A percentile compares a stretch with the other conserved stretches of the same genome.
Conservation (phyloP, 768 basidiomycete genomes). For the Mycena amicta region DNA sequence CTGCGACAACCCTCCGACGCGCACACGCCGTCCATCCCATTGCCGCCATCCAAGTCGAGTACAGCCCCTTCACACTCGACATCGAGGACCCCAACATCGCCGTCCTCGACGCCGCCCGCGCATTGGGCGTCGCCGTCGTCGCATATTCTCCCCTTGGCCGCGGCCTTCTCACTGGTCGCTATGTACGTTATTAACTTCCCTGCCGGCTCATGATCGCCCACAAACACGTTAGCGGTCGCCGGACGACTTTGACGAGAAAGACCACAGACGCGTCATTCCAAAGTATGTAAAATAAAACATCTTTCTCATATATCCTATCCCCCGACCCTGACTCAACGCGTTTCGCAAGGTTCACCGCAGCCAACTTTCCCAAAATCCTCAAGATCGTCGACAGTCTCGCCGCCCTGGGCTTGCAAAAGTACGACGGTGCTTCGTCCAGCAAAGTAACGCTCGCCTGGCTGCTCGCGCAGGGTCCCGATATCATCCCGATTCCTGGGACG, state of each 20-base stretch:
- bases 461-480: slow-evolving; percentile 15
- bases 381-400: slow-evolving; percentile 36
- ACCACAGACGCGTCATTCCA: slow-evolving; percentile 31
- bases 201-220: not conserved
- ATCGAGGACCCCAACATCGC: slow-evolving; percentile 47
- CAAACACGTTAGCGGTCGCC: slow-evolving; percentile 28
- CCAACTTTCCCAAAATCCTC: slow-evolving; percentile 47
- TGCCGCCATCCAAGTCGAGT: slow-evolving; percentile 52
- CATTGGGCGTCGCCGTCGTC: slow-evolving; percentile 51
- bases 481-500: slow-evolving; percentile 21
- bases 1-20: slow-evolving; percentile 47
- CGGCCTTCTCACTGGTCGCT: slow-evolving; percentile 51
- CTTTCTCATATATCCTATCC: not conserved
- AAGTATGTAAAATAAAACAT: slow-evolving; percentile 8
- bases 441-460: slow-evolving; percentile 20
- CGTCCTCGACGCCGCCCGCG: slow-evolving; percentile 46
- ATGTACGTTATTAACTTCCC: slow-evolving; percentile 20
- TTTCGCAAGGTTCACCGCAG: slow-evolving; percentile 25
- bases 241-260: slow-evolving; percentile 33
- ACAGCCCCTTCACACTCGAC: slow-evolving; percentile 51
- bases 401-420: slow-evolving; percentile 32
- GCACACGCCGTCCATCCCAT: slow-evolving; percentile 55
- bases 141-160: slow-evolving; percentile 57
- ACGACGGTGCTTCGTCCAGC: slow-evolving; percentile 22
- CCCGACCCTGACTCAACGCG: not conserved